Evolutionary conservation across 73 alveolate species (phyloP), one percentile per base, ranked within the genome.

Genomic region (Blepharisma japonicum): DNA sequence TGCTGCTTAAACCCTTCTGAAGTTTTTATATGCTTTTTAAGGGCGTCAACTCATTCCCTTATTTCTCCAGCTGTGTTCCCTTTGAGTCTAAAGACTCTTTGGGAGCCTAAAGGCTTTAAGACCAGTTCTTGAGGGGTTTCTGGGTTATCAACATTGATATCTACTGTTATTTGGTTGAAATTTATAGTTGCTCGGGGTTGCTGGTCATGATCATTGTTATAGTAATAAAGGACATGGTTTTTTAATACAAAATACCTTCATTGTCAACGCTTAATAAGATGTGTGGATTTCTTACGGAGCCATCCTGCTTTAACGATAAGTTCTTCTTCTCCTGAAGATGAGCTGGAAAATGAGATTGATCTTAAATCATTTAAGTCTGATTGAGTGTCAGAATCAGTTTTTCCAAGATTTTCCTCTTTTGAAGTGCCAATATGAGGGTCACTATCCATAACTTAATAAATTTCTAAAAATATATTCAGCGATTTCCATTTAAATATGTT

Each of bases 241-340:
- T 25, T 14, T 39, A 70, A n/a, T 9, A 45, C 80, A 45, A 47
- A 39, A 45, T 70, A 70, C 27, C 80, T 70, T 18, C 27, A 7
- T 70, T 70, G 80, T 80, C 80, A 70, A 18, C 80, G 11, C 20
- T 45, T 45, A 25, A 70, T 45, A 45, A 70, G 56, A 2, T 14
- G 18, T 9, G 56, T 70, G 0, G 80, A 39, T n/a, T 45, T 18
- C 42, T 70, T 70, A 18, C 27, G 66, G n/a, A 70, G 80, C 80
- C 80, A 70, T 11, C 80, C 80, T 39, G 32, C 32, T 39, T 39
- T 70, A 1, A 18, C 39, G 2, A 39, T n/a, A 18, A 61, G 74
- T 1, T 23, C 66, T 61, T 9, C 39, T 27, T 61, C 50, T 1
- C 39, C 42, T 32, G 42, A 32, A 32, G 42, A 32, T 32, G 42